These are phyloP conservation scores for Penicillium palitans DNA, from an alignment of 2,329 filamentous ascomycete genomes.

Conservation along the genomic window DNA sequence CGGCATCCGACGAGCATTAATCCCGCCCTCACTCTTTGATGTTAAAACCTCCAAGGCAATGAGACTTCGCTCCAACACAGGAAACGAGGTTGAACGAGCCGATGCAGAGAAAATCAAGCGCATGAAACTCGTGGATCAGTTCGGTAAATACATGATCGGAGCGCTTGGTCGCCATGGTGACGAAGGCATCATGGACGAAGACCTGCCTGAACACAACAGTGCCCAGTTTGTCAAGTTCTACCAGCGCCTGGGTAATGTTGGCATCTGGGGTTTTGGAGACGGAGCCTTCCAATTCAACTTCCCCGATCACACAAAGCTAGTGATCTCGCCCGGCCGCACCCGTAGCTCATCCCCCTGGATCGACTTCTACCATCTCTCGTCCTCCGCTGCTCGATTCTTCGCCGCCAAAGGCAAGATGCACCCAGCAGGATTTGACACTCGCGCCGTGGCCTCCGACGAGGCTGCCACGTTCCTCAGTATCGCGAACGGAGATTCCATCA, in stretches of 20 bases:
- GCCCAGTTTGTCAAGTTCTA: constrained; percentile 52
- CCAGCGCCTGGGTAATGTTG: constrained; percentile 53
- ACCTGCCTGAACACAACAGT: constrained; percentile 27
- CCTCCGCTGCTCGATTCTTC: constrained; percentile 47
- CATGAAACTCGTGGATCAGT: constrained; percentile 51
- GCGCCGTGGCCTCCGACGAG: constrained; percentile 44
- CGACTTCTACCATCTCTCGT: constrained; percentile 52
- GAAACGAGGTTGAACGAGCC: constrained; percentile 37
- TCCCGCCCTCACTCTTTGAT: constrained; percentile 45
- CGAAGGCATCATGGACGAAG: constrained; percentile 34
- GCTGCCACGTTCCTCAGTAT: constrained; percentile 44
- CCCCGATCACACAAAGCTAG: constrained; percentile 54
- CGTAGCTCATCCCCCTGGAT: constrained; percentile 44
- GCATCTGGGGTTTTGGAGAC: constrained; percentile 54
- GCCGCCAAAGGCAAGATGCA: constrained; percentile 45
- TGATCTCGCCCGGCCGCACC: constrained; percentile 45
- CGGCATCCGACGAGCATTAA: constrained; percentile 43
- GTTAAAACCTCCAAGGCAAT: constrained; percentile 36
- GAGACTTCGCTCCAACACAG: constrained; percentile 35
- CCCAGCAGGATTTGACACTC: constrained; percentile 45
- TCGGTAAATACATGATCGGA: constrained; percentile 55
- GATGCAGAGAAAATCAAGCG: constrained; percentile 51
- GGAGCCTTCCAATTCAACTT: constrained; percentile 55
- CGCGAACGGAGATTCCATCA: constrained; percentile 37
- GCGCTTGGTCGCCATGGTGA: constrained; percentile 45